Base-by-base conservation (phyloP, 345 rosid genomes). In the Salix exigua region DNA sequence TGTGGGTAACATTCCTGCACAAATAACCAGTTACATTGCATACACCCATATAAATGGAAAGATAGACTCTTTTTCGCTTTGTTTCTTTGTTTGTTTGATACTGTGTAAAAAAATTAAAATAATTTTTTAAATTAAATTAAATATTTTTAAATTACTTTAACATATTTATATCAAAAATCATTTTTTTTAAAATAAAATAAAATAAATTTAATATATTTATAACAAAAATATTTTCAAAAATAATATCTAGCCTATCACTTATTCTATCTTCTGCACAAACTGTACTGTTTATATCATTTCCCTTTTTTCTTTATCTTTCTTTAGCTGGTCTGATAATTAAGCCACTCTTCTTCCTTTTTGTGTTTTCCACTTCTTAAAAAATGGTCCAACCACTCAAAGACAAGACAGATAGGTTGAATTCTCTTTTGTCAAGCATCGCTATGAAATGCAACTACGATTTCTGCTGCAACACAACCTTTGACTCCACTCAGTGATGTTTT, bases 21-120 rank as follows among this genome's bases (percentile, higher is more conserved):
- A 65, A 65, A 74, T 74, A 48, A 74, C 66, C 71, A 74, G 77
- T 48, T 65, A 73, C 76, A 73, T 62, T 73, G 76, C 76, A 74
- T 48, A 48, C 14, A 12, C 11, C 53, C 53, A 16, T 21, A 17
- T 48, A 48, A 4, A 16, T 48, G 53, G 19, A 48, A 48, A 16
- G 53, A 7, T 2, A 4, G 21, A n/a, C n/a, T 4, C 53, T 16
- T 48, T 48, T 48, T 31, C 3, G 33, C 0, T n/a, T n/a, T n/a
- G n/a, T n/a, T n/a, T n/a, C 5, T 31, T 30, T 30, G 30, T 28
- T 30, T 30, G 33, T 31, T 0, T 31, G 33, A 31, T 31, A n/a
- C n/a, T n/a, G n/a, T n/a, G n/a, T n/a, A n/a, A n/a, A n/a, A n/a
- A n/a, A n/a, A n/a, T n/a, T n/a, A n/a, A n/a, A n/a, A n/a, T n/a